Percentiles rank a stretch among this genome's conserved stretches.
phyloP scores from a whole-genome alignment of 2,329 filamentous ascomycete species.

The Grosmannia serpens region DNA sequence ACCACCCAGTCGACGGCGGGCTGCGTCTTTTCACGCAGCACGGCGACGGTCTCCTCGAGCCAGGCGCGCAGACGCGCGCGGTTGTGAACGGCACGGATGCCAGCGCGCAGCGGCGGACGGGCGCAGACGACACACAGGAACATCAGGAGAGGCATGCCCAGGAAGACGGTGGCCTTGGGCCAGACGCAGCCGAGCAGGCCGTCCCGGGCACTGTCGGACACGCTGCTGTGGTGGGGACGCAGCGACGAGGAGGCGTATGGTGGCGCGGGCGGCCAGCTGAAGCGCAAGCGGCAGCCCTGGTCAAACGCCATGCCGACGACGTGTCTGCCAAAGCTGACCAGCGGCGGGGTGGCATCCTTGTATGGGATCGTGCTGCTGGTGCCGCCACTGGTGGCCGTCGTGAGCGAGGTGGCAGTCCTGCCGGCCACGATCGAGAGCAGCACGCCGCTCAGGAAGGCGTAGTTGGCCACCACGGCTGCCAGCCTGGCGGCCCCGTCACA shows the following conservation, averaged over 20 bases:
- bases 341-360: not conserved
- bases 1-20: not conserved
- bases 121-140: not conserved
- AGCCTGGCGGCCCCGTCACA: not conserved
- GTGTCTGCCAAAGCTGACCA: not conserved
- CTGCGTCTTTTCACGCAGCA: not conserved
- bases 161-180: not conserved
- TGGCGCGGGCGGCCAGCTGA: constrained; percentile 2
- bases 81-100: not conserved
- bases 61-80: not conserved
- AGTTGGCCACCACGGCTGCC: constrained; percentile 1
- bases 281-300: not conserved
- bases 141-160: not conserved
- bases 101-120: not conserved
- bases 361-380: too few relatives aligned
- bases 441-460: constrained; percentile 6
- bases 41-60: not conserved
- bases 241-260: not conserved
- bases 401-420: not conserved
- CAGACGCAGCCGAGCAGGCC: not conserved
- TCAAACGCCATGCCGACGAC: constrained; percentile 6
- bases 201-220: not conserved
- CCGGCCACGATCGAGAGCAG: not conserved
- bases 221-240: not conserved
- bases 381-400: not conserved